Percentiles rank a stretch among this genome's conserved stretches.
These are phyloP conservation scores for Penicillium thymicola DNA, from an alignment of 2,329 filamentous ascomycete genomes.

Conservation along the genomic window DNA sequence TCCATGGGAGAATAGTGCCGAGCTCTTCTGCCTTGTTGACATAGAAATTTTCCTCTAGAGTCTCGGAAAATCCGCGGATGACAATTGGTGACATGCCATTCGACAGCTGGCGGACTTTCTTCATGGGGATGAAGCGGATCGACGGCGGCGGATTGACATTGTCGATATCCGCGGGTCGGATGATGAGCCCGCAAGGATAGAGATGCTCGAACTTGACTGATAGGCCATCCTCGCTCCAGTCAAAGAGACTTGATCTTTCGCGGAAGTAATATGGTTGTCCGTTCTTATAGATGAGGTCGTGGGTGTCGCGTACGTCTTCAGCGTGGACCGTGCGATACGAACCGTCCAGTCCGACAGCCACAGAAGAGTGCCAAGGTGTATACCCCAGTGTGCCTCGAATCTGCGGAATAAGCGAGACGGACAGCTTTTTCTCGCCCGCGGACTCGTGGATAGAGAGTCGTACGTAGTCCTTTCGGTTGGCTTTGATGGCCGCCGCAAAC, in stretches of 20 bases:
- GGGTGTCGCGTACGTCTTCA: constrained; percentile 29
- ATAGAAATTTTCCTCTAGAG: constrained; percentile 46
- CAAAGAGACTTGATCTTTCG: constrained; percentile 47
- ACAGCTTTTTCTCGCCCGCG: constrained; percentile 26
- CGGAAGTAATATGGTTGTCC: constrained; percentile 50
- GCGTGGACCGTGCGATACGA: constrained; percentile 25
- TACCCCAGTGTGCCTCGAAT: constrained; percentile 22
- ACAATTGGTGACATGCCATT: constrained; percentile 54
- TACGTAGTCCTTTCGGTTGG: constrained; percentile 28
- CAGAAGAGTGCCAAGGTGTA: constrained; percentile 36
- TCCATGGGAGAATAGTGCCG: constrained; percentile 52
- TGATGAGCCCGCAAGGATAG: constrained; percentile 40
- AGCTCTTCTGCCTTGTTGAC: constrained; percentile 48
- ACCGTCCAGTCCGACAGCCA: constrained; percentile 31
- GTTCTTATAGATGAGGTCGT: constrained; percentile 49
- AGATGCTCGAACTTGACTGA: constrained; percentile 44
- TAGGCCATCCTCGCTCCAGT: constrained; percentile 40
- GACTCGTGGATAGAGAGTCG: constrained; percentile 32
- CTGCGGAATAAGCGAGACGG: constrained; percentile 27
- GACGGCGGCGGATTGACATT: constrained; percentile 23
- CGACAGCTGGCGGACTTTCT: constrained; percentile 39
- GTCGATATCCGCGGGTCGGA: constrained; percentile 22
- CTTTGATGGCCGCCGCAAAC: constrained; percentile 29
- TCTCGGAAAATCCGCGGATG: constrained; percentile 52
- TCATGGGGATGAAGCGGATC: constrained; percentile 23